Conservation (phyloP, 2,329 filamentous ascomycete species). For the Ramularia collo-cygni region DNA sequence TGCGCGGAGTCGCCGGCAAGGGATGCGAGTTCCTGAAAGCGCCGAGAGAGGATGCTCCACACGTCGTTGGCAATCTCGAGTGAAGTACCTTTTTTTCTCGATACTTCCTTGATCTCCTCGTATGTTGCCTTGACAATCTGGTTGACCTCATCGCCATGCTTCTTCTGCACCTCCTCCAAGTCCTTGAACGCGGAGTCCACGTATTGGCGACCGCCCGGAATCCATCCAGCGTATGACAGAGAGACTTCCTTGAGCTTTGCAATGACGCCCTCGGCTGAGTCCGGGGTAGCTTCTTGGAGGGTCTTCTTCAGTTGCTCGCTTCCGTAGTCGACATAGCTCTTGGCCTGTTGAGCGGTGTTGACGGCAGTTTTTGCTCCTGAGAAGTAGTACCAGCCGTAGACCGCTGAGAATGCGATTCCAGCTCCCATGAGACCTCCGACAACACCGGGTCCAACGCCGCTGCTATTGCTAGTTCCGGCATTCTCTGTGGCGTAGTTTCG, state of each 20-base stretch:
- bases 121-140: slow-evolving; percentile 62
- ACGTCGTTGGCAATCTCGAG: slow-evolving; percentile 56
- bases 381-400: slow-evolving; percentile 44
- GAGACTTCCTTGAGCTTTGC: slow-evolving; percentile 59
- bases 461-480: background rate
- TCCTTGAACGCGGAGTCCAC: slow-evolving; percentile 66
- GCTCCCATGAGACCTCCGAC: slow-evolving; percentile 13
- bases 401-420: slow-evolving; percentile 6
- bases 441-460: slow-evolving; percentile 7
- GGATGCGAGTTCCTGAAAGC: slow-evolving; percentile 52
- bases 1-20: slow-evolving; percentile 56
- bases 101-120: slow-evolving; percentile 56
- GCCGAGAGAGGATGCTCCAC: slow-evolving; percentile 57
- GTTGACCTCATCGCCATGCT: slow-evolving; percentile 65
- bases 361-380: slow-evolving; percentile 46
- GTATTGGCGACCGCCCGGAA: slow-evolving; percentile 63
- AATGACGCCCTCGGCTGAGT: slow-evolving; percentile 58
- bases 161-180: slow-evolving; percentile 58
- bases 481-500: slow-evolving; percentile 10
- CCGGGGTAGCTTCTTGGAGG: slow-evolving; percentile 49
- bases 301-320: slow-evolving; percentile 48
- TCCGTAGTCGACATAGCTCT: slow-evolving; percentile 51
- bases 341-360: slow-evolving; percentile 48
- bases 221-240: slow-evolving; percentile 62
- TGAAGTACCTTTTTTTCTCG: slow-evolving; percentile 52